phyloP scores from a whole-genome alignment of 169 alveolate species.

The Cyclospora cayetanensis region DNA sequence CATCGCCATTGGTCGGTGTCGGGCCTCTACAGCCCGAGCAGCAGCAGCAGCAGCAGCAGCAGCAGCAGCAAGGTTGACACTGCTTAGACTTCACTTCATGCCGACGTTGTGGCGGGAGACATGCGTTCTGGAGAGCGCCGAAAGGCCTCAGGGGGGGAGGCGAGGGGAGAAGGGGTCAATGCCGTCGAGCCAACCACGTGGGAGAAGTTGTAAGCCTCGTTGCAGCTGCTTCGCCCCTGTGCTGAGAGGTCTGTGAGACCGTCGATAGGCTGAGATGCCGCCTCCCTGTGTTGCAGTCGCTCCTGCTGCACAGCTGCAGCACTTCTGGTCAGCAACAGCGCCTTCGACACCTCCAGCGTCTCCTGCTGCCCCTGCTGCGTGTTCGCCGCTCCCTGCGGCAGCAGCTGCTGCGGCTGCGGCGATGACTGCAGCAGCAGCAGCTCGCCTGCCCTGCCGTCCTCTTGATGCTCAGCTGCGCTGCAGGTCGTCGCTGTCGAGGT shows the following conservation, averaged over 20 bases:
- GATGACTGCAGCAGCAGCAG: neutral
- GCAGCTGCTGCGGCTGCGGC: constrained; percentile 38
- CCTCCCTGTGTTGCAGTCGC: neutral
- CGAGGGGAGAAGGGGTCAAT: neutral
- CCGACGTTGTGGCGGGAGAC: neutral
- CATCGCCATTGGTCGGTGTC: too few relatives aligned
- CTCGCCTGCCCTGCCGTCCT: neutral
- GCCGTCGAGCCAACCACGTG: neutral
- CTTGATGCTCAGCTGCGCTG: constrained; percentile 17
- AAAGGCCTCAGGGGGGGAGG: neutral
- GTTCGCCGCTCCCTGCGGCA: too few relatives aligned
- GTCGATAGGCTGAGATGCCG: too few relatives aligned
- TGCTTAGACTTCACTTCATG: neutral
- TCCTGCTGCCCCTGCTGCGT: too few relatives aligned
- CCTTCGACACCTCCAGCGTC: too few relatives aligned
- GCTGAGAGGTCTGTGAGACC: too few relatives aligned
- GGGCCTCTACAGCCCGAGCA: too few relatives aligned
- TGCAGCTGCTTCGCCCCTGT: constrained; percentile 40
- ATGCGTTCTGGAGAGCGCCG: neutral
- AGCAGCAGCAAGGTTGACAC: neutral
- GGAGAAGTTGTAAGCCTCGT: neutral
- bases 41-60: neutral
- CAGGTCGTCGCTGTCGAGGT: constrained; percentile 22
- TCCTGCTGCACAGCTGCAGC: neutral
- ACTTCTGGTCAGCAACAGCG: neutral